Base-by-base conservation (phyloP, 2,329 filamentous ascomycete genomes). In the Thermomyces lanuginosus region DNA sequence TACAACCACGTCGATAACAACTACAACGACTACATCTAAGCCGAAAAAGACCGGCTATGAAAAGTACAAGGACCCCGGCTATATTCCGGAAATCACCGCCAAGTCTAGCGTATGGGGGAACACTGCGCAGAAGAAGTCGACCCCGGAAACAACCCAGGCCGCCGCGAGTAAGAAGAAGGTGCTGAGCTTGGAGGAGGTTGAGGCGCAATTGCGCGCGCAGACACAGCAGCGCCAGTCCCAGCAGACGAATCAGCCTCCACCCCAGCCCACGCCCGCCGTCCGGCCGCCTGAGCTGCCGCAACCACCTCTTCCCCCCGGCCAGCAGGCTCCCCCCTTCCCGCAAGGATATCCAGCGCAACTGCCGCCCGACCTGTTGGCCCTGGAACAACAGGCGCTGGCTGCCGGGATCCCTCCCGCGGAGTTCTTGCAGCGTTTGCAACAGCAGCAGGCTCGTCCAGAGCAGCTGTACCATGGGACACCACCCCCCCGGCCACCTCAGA, bases 151-250 rank as follows among this genome's bases (percentile, higher is more conserved):
- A 22, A 31, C 40, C 12, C 36, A 41, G 10, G 33, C 40, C 21
- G 30, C 40, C 24, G 41, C 45, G n/a, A 50, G 58, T 24, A 42
- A 64, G 21, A 72, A 73, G 44, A 93, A 84, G 60, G 76, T 93
- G 57, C 75, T 98, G 77, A 95, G 82, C 43, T 54, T 98, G 44
- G 89, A 95, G 49, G 89, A 98, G 58, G 84, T 98, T 11, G 89
- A 98, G 57, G 86, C 86, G 28, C 75, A 82, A 37, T 84, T 98
- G 76, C 72, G 79, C 33, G 64, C 69, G 17, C 76, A 84, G 39
- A 36, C 46, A 31, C 24, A 38, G 26, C 30, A 38, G 28, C 20
- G 36, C 13, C 33, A 43, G 16, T n/a, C n/a, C 40, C 7, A 15
- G 8, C 12, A 20, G 7, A 7, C 8, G 23, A 17, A n/a, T 14